Evolutionary conservation across 78 protist genomes (phyloP), one percentile per base, ranked within the genome.

Genomic region (Dictyostelium capitatum): DNA sequence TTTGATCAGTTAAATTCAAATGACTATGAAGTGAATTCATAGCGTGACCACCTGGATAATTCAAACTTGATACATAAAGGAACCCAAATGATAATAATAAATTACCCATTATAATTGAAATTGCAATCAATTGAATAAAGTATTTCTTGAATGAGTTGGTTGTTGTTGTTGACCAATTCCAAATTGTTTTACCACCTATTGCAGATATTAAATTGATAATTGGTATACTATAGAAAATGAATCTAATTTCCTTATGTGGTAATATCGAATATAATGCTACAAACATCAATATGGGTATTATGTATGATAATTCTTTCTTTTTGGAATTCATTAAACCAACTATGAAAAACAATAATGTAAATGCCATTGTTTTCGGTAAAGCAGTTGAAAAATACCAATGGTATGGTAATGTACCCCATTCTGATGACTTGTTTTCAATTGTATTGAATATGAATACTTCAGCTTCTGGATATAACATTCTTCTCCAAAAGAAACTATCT

Each of bases 241-340:
- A 98, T 15, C 99, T 75, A 25, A 98, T 90, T 75, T 98, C 99
- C 83, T 97, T 97, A 83, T 98, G 99, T 10, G 98, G 98, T 56
- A 97, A 83, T 30, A 96, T 83, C 7, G 97, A 93, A 84, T 98
- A 98, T 41, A 96, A 37, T 4, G 23, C 54, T 3, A 98, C 72
- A 43, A 89, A 98, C 43, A 28, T 10, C 12, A 96, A 10, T 6
- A 48, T 30, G 14, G 90, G 92, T 1, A 65, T 23, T 17, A 80
- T 6, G n/a, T 67, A 82, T 37, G 56, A 3, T 43, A 25, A 6
- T 57, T 17, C 25, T 12, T 12, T 12, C 6, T 25, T 41, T n/a
- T 12, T 46, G 1, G 51, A 3, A 10, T 59, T 37, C 0, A 4
- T 25, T 11, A 43, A 8, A 20, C 69, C 56, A 17, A 65, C 6